A percentile compares a stretch with the other conserved stretches of the same genome.
These are phyloP conservation scores for Phyllosticta citrichinensis DNA, from an alignment of 2,329 filamentous ascomycete genomes.

Conservation along the genomic window DNA sequence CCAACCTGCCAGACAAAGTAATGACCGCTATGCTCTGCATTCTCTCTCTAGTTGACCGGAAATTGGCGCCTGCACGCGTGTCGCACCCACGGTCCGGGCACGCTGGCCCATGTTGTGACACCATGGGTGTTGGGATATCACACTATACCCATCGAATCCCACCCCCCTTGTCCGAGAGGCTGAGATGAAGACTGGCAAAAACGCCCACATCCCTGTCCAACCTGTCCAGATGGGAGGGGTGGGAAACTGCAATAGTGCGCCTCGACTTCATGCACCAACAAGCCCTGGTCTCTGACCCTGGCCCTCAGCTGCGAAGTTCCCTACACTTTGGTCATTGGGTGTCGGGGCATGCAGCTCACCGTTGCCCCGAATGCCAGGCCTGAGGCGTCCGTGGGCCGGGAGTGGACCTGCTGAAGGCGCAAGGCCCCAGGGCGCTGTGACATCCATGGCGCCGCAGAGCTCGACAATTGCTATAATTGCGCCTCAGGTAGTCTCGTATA, in stretches of 20 bases:
- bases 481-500: background rate
- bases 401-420: background rate
- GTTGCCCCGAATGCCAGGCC: background rate
- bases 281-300: background rate
- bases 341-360: background rate
- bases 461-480: background rate
- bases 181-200: background rate
- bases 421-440: background rate
- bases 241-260: background rate
- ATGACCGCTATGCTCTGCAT: background rate
- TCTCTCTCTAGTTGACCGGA: slow-evolving; percentile 7
- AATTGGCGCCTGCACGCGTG: slow-evolving; percentile 5
- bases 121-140: background rate
- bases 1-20: background rate
- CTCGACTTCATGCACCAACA: background rate
- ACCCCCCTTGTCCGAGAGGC: background rate
- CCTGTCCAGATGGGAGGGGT: background rate
- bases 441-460: background rate
- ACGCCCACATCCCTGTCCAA: background rate
- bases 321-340: background rate
- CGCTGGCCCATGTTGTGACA: background rate
- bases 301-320: background rate
- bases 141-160: no score
- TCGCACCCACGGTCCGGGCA: slow-evolving; percentile 3
- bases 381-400: background rate